These are phyloP conservation scores for Rhododendron simsii DNA, from an alignment of 148 eudicot genomes.

Conservation along the genomic window DNA sequence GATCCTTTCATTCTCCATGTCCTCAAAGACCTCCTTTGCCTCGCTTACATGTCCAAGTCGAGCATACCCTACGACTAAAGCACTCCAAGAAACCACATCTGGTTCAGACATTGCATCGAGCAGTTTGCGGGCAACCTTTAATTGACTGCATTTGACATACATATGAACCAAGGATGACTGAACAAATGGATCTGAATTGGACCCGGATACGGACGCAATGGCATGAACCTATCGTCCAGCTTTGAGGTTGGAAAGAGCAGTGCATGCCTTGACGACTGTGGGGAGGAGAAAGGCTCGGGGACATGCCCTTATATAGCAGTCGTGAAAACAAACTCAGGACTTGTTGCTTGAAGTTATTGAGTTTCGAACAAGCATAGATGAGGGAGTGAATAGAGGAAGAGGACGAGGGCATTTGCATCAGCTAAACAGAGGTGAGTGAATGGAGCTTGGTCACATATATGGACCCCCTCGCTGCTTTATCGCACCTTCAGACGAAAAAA, in stretches of 20 bases:
- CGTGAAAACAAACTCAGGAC: slow-evolving; percentile 36
- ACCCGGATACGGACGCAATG: slow-evolving; percentile 42
- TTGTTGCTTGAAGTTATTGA: slow-evolving; percentile 15
- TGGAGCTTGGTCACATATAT: slow-evolving; percentile 31
- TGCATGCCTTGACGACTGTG: slow-evolving; percentile 61
- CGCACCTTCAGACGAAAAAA: too few relatives aligned
- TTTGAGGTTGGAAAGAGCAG: slow-evolving; percentile 29
- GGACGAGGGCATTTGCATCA: slow-evolving; percentile 28
- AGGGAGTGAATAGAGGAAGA: slow-evolving; percentile 39
- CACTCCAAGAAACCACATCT: slow-evolving; percentile 69
- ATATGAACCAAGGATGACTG: slow-evolving; percentile 70
- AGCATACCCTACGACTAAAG: slow-evolving; percentile 84
- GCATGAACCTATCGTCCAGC: slow-evolving; percentile 62
- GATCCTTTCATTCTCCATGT: slow-evolving; percentile 49
- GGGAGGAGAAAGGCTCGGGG: slow-evolving; percentile 61
- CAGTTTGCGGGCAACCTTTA: slow-evolving; percentile 53
- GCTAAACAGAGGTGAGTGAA: slow-evolving; percentile 46
- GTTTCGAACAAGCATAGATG: slow-evolving; percentile 53
- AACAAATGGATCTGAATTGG: slow-evolving; percentile 44
- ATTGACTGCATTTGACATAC: slow-evolving; percentile 51
- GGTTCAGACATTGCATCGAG: slow-evolving; percentile 54
- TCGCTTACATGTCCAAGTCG: slow-evolving; percentile 45
- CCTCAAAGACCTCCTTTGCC: slow-evolving; percentile 44
- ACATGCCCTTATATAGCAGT: slow-evolving; percentile 37
- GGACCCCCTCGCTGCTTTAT: background rate